Percentiles rank a stretch among this genome's conserved stretches.
Evolutionary conservation across 2,329 filamentous ascomycete genomes (phyloP).

Genomic region (Penicillium sclerotigenum): DNA sequence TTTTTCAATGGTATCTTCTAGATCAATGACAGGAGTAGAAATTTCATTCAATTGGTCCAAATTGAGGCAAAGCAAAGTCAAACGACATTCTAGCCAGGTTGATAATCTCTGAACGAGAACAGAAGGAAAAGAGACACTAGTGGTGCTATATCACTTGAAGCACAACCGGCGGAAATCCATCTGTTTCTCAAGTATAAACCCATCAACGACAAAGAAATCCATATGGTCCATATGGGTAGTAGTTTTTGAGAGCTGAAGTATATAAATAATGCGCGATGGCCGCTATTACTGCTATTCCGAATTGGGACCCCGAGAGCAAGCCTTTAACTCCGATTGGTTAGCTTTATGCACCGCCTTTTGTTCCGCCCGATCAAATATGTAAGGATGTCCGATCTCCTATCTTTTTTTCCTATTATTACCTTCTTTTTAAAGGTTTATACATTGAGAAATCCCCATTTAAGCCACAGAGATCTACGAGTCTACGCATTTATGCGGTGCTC

Average conservation of each 20-base stretch:
- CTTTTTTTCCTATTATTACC: neutral
- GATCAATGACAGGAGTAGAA: too few relatives aligned
- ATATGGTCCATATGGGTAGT: neutral
- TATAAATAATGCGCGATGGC: neutral
- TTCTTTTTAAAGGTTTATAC: neutral
- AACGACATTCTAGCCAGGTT: too few relatives aligned
- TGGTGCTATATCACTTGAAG: neutral
- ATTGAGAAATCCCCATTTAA: neutral
- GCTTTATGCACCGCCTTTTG: fast-evolving
- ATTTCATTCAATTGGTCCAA: too few relatives aligned
- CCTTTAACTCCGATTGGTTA: neutral
- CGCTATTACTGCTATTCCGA: slow-evolving; percentile 1
- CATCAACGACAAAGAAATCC: too few relatives aligned
- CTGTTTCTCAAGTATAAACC: too few relatives aligned
- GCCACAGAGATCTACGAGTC: neutral
- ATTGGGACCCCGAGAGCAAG: neutral
- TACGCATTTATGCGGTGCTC: neutral
- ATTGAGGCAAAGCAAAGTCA: too few relatives aligned
- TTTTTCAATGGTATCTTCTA: neutral
- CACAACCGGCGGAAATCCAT: too few relatives aligned
- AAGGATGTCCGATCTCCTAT: neutral
- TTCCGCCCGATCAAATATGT: neutral
- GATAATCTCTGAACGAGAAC: too few relatives aligned
- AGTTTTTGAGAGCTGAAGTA: neutral
- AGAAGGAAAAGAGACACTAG: neutral